These are phyloP conservation scores for Amanita phalloides DNA, from an alignment of 768 basidiomycete species.

Conservation along the genomic window DNA sequence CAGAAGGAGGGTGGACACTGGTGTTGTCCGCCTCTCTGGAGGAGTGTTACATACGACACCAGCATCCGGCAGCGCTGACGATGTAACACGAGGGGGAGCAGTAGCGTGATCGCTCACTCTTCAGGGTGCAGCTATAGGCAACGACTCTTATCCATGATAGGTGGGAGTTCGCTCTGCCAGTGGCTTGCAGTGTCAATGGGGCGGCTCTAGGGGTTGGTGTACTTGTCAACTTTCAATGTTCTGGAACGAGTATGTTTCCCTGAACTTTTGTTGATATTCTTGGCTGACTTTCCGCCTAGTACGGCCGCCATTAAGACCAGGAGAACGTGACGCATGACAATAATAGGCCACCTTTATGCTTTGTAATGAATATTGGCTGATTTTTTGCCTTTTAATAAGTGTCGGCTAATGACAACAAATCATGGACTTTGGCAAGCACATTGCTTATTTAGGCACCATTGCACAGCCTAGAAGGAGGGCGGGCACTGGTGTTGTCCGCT, in stretches of 20 bases:
- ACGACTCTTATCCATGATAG: neutral
- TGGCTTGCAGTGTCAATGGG: neutral
- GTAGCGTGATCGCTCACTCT: neutral
- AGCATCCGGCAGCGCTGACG: neutral
- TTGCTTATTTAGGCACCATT: neutral
- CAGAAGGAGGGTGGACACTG: neutral
- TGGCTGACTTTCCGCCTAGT: neutral
- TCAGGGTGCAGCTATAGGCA: neutral
- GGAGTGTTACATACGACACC: slow-evolving; percentile 1
- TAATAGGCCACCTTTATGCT: neutral
- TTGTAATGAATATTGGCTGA: neutral
- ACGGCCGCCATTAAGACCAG: too few relatives aligned
- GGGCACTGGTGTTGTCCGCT: neutral
- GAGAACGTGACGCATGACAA: neutral
- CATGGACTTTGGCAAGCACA: neutral
- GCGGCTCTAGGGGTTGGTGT: neutral
- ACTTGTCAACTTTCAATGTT: neutral
- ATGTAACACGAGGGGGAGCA: neutral
- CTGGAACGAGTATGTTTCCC: neutral
- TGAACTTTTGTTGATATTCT: neutral
- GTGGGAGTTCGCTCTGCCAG: neutral
- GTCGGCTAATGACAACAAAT: neutral
- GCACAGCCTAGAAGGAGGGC: slow-evolving; percentile 2
- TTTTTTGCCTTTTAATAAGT: neutral
- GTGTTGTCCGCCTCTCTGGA: slow-evolving; percentile 4